Base-by-base conservation (phyloP, 1,139 yeast genomes). In the Hansenula anomala region DNA sequence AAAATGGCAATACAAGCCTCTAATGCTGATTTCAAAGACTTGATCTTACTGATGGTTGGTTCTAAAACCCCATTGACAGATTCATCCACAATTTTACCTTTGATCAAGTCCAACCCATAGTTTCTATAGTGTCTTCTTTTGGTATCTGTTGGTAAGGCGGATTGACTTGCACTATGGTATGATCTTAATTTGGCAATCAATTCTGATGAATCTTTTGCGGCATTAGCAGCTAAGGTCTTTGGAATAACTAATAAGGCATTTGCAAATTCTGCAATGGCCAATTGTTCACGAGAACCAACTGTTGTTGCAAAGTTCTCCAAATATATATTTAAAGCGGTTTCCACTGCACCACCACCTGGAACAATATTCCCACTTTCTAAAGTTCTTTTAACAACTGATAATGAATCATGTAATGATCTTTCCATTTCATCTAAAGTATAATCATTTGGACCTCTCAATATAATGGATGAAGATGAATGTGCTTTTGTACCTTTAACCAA, bases 321-420 rank as follows among this genome's bases (percentile, higher is more conserved):
- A 62, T 88, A 94, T 43, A 94, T 89, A 67, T 89, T 90, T 54
- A 94, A 75, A 11, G 98, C 97, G 34, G 96, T 75, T 67, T 94
- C 99, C 35, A 92, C 98, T 18, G 97, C 96, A 47, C 99, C 99
- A 48, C 98, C 99, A 42, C 99, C 99, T 34, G 98, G 97, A 10
- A 94, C 98, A 42, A 94, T 94, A 50, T 76, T 67, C 14, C 97
- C 97, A 56, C 94, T 80, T 66, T 94, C 99, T 52, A 94, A 75
- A 15, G 98, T 89, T 61, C 98, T 81, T 69, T 94, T 94, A 34
- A 94, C 96, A 29, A 92, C 98, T 34, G 90, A 82, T 52, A 94
- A 72, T 2, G 98, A 87, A 62, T 94, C 99, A 58, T 89, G 97
- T 44, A 94, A 65, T 2, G 96, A 87, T 64, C 99, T 79, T 67